Conservation (phyloP, 805 yeast genomes). For the Pichia thaimueangensis region DNA sequence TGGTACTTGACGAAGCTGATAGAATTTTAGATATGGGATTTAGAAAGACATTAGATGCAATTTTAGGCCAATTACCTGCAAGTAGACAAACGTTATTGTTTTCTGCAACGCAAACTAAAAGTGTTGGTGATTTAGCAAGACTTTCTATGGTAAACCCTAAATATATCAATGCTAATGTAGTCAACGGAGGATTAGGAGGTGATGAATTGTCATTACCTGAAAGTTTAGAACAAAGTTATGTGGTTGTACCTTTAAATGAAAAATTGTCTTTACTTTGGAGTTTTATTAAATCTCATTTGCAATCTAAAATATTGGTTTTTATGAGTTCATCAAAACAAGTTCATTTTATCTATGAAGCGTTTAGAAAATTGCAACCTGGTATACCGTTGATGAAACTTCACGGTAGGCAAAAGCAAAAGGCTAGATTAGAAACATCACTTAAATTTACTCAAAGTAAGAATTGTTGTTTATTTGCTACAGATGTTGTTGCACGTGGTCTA, state of each 20-base stretch:
- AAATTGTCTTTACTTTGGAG: constrained; percentile 84
- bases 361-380: constrained; percentile 87
- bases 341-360: constrained; percentile 80
- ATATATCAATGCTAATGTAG: constrained; percentile 42
- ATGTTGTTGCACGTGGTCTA: constrained; percentile 85
- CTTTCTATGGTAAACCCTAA: constrained; percentile 61
- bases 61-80: constrained; percentile 69
- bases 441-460: constrained; percentile 74
- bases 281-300: constrained; percentile 76
- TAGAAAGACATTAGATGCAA: constrained; percentile 73
- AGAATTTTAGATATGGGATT: constrained; percentile 92
- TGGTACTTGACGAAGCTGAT: constrained; percentile 89
- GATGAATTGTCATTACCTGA: constrained; percentile 57
- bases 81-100: constrained; percentile 78
- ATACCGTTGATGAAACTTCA: constrained; percentile 78
- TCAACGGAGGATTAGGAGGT: constrained; percentile 12
- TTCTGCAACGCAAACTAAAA: constrained; percentile 86
- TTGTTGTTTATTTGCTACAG: constrained; percentile 83
- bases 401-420: constrained; percentile 87
- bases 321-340: constrained; percentile 87
- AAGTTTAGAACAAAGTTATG: constrained; percentile 75
- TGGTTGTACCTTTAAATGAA: constrained; percentile 64
- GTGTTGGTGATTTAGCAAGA: constrained; percentile 76
- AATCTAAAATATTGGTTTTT: constrained; percentile 74
- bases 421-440: constrained; percentile 73